Conservation (phyloP, 2,329 filamentous ascomycete genomes). For the Lachnellula hyalina region DNA sequence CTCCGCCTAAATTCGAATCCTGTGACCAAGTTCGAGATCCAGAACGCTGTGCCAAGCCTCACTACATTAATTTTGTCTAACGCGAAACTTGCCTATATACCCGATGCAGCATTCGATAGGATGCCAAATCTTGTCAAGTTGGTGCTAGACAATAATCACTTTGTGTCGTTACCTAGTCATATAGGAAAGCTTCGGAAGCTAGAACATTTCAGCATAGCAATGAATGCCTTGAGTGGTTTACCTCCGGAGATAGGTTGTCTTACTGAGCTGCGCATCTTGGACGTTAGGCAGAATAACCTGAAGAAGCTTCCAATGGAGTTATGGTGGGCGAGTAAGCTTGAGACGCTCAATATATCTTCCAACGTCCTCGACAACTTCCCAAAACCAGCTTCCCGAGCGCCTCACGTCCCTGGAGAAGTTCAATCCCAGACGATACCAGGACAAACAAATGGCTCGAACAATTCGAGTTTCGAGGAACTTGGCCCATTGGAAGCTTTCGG, state of each 20-base stretch:
- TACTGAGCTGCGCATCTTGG: slow-evolving; percentile 75
- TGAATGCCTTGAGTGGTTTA: slow-evolving; percentile 80
- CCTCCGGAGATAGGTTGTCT: slow-evolving; percentile 86
- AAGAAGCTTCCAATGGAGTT: slow-evolving; percentile 83
- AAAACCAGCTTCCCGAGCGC: slow-evolving; percentile 69
- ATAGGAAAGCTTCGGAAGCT: slow-evolving; percentile 78
- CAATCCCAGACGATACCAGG: slow-evolving; percentile 10
- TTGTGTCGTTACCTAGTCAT: slow-evolving; percentile 80
- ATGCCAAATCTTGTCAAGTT: slow-evolving; percentile 83
- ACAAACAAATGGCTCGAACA: slow-evolving; percentile 34
- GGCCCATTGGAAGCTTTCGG: slow-evolving; percentile 58
- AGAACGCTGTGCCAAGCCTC: slow-evolving; percentile 69
- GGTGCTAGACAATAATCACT: slow-evolving; percentile 90
- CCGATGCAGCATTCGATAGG: slow-evolving; percentile 80
- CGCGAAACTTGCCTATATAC: slow-evolving; percentile 82
- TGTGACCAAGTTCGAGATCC: slow-evolving; percentile 86
- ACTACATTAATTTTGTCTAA: slow-evolving; percentile 86
- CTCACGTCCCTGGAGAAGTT: slow-evolving; percentile 53
- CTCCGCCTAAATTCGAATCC: slow-evolving; percentile 93
- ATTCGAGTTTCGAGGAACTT: slow-evolving; percentile 74
- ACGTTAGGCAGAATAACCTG: slow-evolving; percentile 91
- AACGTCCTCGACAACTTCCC: slow-evolving; percentile 90
- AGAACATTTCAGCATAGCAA: slow-evolving; percentile 89
- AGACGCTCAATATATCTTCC: slow-evolving; percentile 90
- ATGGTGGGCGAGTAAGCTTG: slow-evolving; percentile 90